Base-by-base conservation (phyloP, 192 early-diverging fungal genomes). In the Podila minutissima region DNA sequence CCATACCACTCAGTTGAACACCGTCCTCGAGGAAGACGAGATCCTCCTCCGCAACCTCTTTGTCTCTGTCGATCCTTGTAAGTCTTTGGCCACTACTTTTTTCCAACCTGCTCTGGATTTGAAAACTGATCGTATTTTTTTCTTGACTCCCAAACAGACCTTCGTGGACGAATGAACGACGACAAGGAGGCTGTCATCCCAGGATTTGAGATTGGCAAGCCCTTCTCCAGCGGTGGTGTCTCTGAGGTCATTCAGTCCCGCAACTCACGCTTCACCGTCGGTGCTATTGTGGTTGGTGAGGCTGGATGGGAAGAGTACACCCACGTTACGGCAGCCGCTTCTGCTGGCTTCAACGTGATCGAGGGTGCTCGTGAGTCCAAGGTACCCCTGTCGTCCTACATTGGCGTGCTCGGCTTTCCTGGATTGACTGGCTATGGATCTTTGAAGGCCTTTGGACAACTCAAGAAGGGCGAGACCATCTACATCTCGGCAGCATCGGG, bases 401-500 rank as follows among this genome's bases (percentile, higher is more conserved):
- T 92, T 37, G 91, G 93, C 57, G 86, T 91, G 28, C 83, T 94
- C 6, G 93, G 95, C 29, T 95, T 96, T 93, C 91, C 95, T 33
- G 91, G 67, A 31, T 50, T 75, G n/a, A 82, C 65, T 32, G 55
- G 64, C 5, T 72, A 84, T 33, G 51, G 67, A 48, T 51, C 92
- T 33, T 74, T 95, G 15, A 57, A 89, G 37, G 74, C 83, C 12
- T 74, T 92, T 31, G 94, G 92, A 33, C 74, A 93, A 63, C 91
- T 93, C 67, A 93, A 94, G 79, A 76, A 75, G 5, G 95, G 95
- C 22, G 95, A 98, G 71, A 97, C 94, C 6, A 82, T 96, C 17
- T 95, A 91, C 59, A 88, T 97, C 26, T 92, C 89, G 64, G 94
- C 92, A 24, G 97, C 96, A 0, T 88, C 93, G 32, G 95, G 92